Base-by-base conservation (phyloP, 768 basidiomycete species). In the Podaxis sp. region DNA sequence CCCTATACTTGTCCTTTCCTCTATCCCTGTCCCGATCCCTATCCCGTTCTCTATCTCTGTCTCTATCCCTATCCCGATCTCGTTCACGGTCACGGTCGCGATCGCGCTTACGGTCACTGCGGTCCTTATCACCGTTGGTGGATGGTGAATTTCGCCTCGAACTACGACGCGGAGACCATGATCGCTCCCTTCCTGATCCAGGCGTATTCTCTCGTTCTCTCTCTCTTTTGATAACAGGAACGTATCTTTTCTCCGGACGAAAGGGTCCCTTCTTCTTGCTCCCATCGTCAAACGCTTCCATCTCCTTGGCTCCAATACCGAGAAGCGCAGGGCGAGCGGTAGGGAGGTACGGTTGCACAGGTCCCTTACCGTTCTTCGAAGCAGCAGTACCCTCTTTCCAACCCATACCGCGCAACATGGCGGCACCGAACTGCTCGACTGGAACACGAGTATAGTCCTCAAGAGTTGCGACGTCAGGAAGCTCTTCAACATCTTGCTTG, bases 351-450 rank as follows among this genome's bases (percentile, higher is more conserved):
- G 95, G 89, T 67, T 94, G 86, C 2, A 85, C 80, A 15, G 87
- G 72, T 2, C 87, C 90, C 64, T 84, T 82, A 15, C 86, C 82
- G 8, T 83, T 79, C 40, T 84, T 87, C 24, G 87, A 81, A 2
- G 92, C 92, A 3, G 88, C 86, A 3, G 83, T 83, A 0, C 92
- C 90, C 39, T 91, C 87, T 64, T 92, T 92, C 95, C 95, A 98
- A 2, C 96, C 96, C 97, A 99, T 99, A 0, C 96, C 96, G 51
- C 95, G 84, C 3, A 97, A 80, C 68, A 99, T 83, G 6, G 97
- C 97, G 4, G 91, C 88, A 5, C 97, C 96, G 67, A 99, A 99
- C 61, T 93, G 90, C 4, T 90, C 88, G 15, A 99, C 88, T 0
- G 97, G 97, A 0, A 98, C 86, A 19, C 94, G 89, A 39, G 86